Percentiles rank a stretch among this genome's conserved stretches.
Conservation (phyloP, 495 filamentous ascomycete genomes). For the Penicillium verhagenii region DNA sequence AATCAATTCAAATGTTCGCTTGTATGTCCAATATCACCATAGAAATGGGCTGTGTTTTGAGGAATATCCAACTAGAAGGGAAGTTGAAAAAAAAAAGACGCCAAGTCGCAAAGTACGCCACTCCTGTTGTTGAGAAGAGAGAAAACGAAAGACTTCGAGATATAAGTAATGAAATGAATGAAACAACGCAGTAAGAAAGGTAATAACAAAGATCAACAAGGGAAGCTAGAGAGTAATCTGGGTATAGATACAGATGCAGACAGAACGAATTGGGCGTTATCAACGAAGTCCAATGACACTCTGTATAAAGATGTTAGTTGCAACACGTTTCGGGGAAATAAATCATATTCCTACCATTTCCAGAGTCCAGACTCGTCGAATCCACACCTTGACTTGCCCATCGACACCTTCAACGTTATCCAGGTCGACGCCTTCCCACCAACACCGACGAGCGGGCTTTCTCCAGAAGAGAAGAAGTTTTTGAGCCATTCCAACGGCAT, state of each 20-base stretch:
- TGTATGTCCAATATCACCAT: slow-evolving; percentile 8
- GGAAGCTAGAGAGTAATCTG: slow-evolving; percentile 21
- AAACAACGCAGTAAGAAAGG: not conserved
- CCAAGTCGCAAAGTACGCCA: slow-evolving; percentile 20
- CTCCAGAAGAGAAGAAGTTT: slow-evolving; percentile 98
- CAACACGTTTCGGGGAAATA: not conserved
- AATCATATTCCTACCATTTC: slow-evolving; percentile 72
- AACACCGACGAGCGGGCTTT: slow-evolving; percentile 93
- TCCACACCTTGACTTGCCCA: slow-evolving; percentile 95
- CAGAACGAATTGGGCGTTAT: slow-evolving; percentile 21
- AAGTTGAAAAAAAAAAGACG: slow-evolving; percentile 11
- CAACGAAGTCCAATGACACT: slow-evolving; percentile 88
- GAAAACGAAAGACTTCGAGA: slow-evolving; percentile 3
- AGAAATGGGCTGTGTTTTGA: not conserved
- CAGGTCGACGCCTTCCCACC: slow-evolving; percentile 99
- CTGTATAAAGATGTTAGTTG: slow-evolving; percentile 38
- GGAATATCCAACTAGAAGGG: slow-evolving; percentile 8
- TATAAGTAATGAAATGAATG: not conserved
- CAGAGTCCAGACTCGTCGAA: slow-evolving; percentile 94
- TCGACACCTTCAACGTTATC: slow-evolving; percentile 86
- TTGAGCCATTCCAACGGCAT: slow-evolving; percentile 95
- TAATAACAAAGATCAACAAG: not conserved
- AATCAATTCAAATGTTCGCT: not conserved
- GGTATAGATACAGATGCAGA: slow-evolving; percentile 30
- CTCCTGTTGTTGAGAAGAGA: slow-evolving; percentile 11